phyloP scores from a whole-genome alignment of 139 green algal species.

The Haematococcus lacustris region DNA sequence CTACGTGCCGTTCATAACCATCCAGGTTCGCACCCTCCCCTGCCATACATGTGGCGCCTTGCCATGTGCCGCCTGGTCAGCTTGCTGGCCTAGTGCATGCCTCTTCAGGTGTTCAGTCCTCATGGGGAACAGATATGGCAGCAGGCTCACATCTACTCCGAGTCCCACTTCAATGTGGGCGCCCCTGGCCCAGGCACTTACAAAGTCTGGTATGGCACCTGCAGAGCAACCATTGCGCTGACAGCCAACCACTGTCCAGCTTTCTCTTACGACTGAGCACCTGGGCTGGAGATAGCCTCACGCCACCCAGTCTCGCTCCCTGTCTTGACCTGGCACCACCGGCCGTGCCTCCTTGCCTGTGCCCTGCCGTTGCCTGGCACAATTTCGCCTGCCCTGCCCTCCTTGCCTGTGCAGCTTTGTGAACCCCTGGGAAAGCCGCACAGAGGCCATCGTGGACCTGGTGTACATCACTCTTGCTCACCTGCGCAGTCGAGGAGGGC shows the following conservation, averaged over 20 bases:
- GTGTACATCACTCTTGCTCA: conserved; percentile 52
- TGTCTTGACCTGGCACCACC: not conserved
- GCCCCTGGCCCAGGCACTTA: conserved; percentile 42
- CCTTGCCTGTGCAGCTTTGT: conserved; percentile 23
- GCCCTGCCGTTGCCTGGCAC: not conserved
- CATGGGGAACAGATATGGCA: conserved; percentile 42
- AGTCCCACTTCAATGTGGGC: conserved; percentile 49
- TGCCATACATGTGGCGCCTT: not conserved
- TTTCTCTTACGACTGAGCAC: not conserved
- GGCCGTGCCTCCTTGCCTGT: not conserved
- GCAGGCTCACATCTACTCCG: conserved; percentile 35
- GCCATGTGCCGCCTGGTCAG: too few species aligned
- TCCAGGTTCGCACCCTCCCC: conserved; percentile 10
- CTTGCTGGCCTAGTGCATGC: not conserved
- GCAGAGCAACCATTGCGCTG: not conserved
- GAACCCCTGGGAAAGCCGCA: conserved; percentile 39
- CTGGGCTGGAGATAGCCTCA: not conserved
- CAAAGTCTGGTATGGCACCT: conserved; percentile 37
- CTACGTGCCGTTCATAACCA: conserved; percentile 32
- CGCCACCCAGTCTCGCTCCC: not conserved
- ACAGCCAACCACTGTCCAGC: not conserved
- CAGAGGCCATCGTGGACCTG: conserved; percentile 43
- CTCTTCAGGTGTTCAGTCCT: conserved; percentile 28
- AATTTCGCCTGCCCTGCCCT: not conserved
- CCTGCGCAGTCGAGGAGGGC: conserved; percentile 14